Evolutionary conservation across 1,139 yeast species (phyloP).

Genomic region (Geotrichum cucujoidarum): DNA sequence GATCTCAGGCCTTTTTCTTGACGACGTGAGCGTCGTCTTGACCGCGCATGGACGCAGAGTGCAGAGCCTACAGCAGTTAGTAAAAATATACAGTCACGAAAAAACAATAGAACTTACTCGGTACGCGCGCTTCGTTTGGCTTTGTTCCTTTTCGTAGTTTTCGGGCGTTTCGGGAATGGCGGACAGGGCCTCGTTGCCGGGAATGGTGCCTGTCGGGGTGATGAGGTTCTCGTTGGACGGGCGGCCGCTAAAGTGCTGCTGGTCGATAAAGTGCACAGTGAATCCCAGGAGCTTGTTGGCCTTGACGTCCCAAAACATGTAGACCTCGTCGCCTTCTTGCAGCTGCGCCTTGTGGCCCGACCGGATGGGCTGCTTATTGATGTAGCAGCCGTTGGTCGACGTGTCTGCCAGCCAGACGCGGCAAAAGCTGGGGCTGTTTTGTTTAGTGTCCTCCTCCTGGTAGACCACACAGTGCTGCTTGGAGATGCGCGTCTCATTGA

Average conservation of each 20-base stretch:
- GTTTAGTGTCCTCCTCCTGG: conserved; percentile 41
- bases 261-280: conserved; percentile 10
- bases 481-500: conserved; percentile 72
- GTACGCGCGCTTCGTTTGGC: conserved; percentile 1
- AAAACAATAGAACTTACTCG: background rate
- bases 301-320: conserved; percentile 57
- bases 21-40: background rate
- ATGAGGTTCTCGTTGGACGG: background rate
- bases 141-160: conserved; percentile 4
- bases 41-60: background rate
- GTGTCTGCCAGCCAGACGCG: conserved; percentile 79
- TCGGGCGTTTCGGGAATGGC: conserved; percentile 12
- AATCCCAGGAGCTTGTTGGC: conserved; percentile 31
- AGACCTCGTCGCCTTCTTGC: conserved; percentile 59
- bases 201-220: conserved; percentile 1
- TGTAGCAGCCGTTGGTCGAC: conserved; percentile 73
- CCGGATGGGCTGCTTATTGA: conserved; percentile 57
- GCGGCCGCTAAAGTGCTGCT: conserved; percentile 4
- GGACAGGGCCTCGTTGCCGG: conserved; percentile 7
- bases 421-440: conserved; percentile 47
- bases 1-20: background rate
- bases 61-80: conserved; percentile 4
- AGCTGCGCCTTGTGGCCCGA: conserved; percentile 59
- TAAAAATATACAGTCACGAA: background rate
- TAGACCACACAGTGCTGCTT: conserved; percentile 72